Evolutionary conservation across 192 early-diverging fungal species (phyloP).

Genomic region (Coemansia guatemalensis): DNA sequence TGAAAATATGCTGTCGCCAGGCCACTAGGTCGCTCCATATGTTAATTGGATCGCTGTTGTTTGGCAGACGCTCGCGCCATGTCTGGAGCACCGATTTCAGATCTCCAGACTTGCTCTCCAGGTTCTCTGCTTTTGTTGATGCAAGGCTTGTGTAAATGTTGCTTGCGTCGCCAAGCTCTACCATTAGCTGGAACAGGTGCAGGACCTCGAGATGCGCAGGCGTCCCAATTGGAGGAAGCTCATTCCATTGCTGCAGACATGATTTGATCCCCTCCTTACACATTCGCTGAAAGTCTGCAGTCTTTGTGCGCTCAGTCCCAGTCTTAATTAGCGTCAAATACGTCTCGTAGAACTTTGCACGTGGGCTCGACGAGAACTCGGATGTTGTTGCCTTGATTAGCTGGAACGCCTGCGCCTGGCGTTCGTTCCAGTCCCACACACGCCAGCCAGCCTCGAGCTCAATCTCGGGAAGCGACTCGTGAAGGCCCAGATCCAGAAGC

Average conservation of each 20-base stretch:
- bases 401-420: conserved; percentile 60
- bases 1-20: conserved; percentile 98
- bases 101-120: conserved; percentile 84
- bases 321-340: conserved; percentile 77
- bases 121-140: conserved; percentile 75
- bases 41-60: conserved; percentile 95
- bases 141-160: conserved; percentile 83
- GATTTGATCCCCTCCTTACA: conserved; percentile 88
- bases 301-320: conserved; percentile 55
- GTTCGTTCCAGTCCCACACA: conserved; percentile 89
- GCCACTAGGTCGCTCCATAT: conserved; percentile 97
- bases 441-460: conserved; percentile 93
- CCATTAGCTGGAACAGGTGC: conserved; percentile 94
- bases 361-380: conserved; percentile 60
- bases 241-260: conserved; percentile 84
- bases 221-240: conserved; percentile 81
- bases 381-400: conserved; percentile 68
- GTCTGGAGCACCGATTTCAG: conserved; percentile 87
- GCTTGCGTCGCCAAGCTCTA: conserved; percentile 91
- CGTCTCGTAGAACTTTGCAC: conserved; percentile 85
- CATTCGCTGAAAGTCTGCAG: conserved; percentile 70
- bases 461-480: conserved; percentile 84
- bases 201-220: conserved; percentile 85
- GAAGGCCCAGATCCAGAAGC: conserved; percentile 86
- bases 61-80: conserved; percentile 97